A percentile compares a stretch with the other conserved stretches of the same genome.
These are phyloP conservation scores for Angomonas ambiguus DNA, from an alignment of 208 protist species.

Conservation along the genomic window DNA sequence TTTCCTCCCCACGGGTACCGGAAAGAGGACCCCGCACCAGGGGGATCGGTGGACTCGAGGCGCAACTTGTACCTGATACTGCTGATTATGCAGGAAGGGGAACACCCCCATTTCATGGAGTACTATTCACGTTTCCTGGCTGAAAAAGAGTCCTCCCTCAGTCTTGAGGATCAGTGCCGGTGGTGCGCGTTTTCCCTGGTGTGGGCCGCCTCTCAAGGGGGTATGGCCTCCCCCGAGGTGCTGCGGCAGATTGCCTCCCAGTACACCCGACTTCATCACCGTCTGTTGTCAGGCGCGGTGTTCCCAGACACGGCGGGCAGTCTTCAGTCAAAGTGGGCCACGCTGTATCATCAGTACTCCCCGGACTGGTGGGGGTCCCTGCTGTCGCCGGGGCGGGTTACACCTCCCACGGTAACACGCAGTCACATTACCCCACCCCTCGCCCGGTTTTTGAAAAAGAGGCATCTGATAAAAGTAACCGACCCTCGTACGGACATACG, in stretches of 20 bases:
- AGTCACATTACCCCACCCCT: neutral
- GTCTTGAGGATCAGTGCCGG: slow-evolving; percentile 24
- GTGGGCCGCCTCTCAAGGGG: slow-evolving; percentile 24
- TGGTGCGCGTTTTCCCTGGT: slow-evolving; percentile 40
- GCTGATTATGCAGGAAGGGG: slow-evolving; percentile 65
- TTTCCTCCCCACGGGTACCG: neutral
- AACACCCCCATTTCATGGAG: slow-evolving; percentile 51
- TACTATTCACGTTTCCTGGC: slow-evolving; percentile 54
- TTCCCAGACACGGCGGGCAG: slow-evolving; percentile 17
- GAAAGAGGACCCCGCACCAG: neutral
- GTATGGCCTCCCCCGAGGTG: slow-evolving; percentile 17
- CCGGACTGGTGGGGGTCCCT: slow-evolving; percentile 5
- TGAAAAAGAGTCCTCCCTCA: slow-evolving; percentile 19
- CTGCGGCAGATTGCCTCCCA: slow-evolving; percentile 35
- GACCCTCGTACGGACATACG: no score
- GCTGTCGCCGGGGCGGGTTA: neutral
- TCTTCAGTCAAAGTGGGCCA: slow-evolving; percentile 31
- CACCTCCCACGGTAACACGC: neutral
- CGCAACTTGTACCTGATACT: slow-evolving; percentile 53
- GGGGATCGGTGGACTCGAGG: slow-evolving; percentile 22
- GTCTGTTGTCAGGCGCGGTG: slow-evolving; percentile 5
- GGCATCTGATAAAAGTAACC: neutral
- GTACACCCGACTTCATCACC: slow-evolving; percentile 30
- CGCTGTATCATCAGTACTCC: slow-evolving; percentile 30
- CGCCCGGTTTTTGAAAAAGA: slow-evolving; percentile 1